Evolutionary conservation across 768 basidiomycete species (phyloP), one percentile per base, ranked within the genome.

Genomic region (Auricularia sp.): DNA sequence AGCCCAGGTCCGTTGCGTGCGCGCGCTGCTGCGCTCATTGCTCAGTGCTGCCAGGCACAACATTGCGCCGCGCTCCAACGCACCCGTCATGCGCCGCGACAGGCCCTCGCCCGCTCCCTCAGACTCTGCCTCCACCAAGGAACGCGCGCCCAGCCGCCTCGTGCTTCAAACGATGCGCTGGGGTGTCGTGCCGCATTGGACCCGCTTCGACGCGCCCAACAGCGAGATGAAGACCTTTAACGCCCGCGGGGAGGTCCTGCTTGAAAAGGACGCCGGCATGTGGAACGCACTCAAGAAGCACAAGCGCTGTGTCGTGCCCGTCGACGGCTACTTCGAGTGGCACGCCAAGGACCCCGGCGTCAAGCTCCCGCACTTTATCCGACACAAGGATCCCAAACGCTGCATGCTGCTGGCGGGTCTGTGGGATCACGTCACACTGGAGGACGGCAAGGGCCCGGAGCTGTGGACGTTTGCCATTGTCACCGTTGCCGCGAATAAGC

Each of bases 251-350:
- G 96, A 98, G 74, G 88, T 86, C 62, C 78, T 98, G 36, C 71
- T 86, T 5, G 83, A 87, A 59, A 83, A 87, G 23, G 81, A 84
- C 3, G 69, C 72, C 39, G 89, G 90, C 0, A 88, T 95, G 82
- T 98, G 96, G 96, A 85, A 77, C 18, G 83, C 83, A 66, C 81
- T 94, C 68, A 90, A 91, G 71, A 88, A 87, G 21, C 83, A 78
- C 75, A 90, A 91, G 68, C 83, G 96, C 43, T 98, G 95, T 71
- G 82, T 88, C n/a, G 84, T 98, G 63, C 76, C 90, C 23, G 89
- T 87, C 62, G 83, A 92, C 72, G 91, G 91, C 36, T 97, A 97
- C 73, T 98, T 92, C 72, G 96, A 99, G 74, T 98, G 96, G 96
- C 80, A 91, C 51, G 88, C 86, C 64, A 91, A 88, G 72, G 89